Base-by-base conservation (phyloP, 2,329 filamentous ascomycete species). In the Ceratocystis cacaofunesta region DNA sequence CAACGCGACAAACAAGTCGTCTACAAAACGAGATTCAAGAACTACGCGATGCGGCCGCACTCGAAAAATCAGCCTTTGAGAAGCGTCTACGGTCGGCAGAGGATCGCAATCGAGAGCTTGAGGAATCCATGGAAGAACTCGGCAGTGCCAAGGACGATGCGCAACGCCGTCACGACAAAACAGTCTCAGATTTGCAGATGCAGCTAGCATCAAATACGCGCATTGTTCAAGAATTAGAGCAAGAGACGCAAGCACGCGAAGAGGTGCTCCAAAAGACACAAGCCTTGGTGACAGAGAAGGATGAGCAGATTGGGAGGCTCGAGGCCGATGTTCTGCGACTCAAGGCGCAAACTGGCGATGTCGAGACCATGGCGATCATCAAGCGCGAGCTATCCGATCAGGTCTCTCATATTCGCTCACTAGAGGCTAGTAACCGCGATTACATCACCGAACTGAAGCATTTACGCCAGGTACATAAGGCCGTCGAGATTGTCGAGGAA, bases 401-500 rank as follows among this genome's bases (percentile, higher is more conserved):
- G 72, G 89, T 99, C 0, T 81, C 85, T n/a, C 91, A 97, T 72
- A 95, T 96, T 69, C 86, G 90, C 67, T 86, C 84, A 36, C 79
- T 99, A 2, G 94, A 99, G 73, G 81, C 83, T 0, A 84, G 84
- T 44, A 96, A 90, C 68, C 82, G 89, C 28, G 90, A 95, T 62
- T 89, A 96, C 72, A 78, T 84, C 15, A 75, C 81, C 0, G 92
- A 99, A 73, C 77, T 99, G 44, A 90, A 88, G 70, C 87, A 91
- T 70, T 80, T 95, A 46, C 86, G 91, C 15, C 88, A 91, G 69
- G 77, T 87, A 2, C 86, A 91, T 73, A 92, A 89, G 75, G 90
- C 89, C n/a, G 86, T 96, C 1, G 90, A 96, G 72, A 83, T 99
- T 1, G 88, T 97, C 0, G 91, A 99, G 73, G 94, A 99, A 74